A percentile compares a stretch with the other conserved stretches of the same genome.
These are phyloP conservation scores for Ceratocystis ficicola DNA, from an alignment of 2,329 filamentous ascomycete species.

Conservation along the genomic window DNA sequence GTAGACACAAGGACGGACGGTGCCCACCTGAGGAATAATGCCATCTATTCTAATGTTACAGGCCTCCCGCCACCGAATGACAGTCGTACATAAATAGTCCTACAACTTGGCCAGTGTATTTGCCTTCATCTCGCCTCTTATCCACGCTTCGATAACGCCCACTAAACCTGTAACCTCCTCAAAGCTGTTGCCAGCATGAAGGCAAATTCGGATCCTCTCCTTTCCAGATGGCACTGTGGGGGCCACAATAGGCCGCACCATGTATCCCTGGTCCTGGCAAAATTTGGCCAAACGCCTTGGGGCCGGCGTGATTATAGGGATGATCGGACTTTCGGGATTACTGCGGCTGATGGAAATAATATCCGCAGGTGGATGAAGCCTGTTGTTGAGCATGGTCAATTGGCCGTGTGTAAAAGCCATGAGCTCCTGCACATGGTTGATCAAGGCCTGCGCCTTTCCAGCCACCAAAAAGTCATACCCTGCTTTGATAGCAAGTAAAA, in stretches of 20 bases:
- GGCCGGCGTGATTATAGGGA: slow-evolving; percentile 46
- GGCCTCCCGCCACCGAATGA: too few relatives aligned
- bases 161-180: slow-evolving; percentile 45
- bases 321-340: slow-evolving; percentile 47
- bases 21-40: too few relatives aligned
- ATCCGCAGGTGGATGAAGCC: slow-evolving; percentile 25
- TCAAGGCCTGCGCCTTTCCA: slow-evolving; percentile 35
- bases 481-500: slow-evolving; percentile 45
- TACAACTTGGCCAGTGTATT: neutral
- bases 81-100: neutral
- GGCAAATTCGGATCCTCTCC: slow-evolving; percentile 53
- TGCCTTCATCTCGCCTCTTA: slow-evolving; percentile 14
- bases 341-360: slow-evolving; percentile 13
- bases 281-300: slow-evolving; percentile 47
- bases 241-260: slow-evolving; percentile 54
- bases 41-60: too few relatives aligned
- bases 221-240: slow-evolving; percentile 54
- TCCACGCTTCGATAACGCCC: slow-evolving; percentile 39
- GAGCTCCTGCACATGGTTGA: slow-evolving; percentile 35
- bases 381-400: slow-evolving; percentile 31
- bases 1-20: too few relatives aligned
- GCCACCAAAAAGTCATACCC: slow-evolving; percentile 45
- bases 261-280: slow-evolving; percentile 47
- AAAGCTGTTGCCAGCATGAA: slow-evolving; percentile 54
- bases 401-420: slow-evolving; percentile 35